A percentile compares a stretch with the other conserved stretches of the same genome.
Conservation (phyloP, 2,329 filamentous ascomycete species). For the Microdochium nivale region DNA sequence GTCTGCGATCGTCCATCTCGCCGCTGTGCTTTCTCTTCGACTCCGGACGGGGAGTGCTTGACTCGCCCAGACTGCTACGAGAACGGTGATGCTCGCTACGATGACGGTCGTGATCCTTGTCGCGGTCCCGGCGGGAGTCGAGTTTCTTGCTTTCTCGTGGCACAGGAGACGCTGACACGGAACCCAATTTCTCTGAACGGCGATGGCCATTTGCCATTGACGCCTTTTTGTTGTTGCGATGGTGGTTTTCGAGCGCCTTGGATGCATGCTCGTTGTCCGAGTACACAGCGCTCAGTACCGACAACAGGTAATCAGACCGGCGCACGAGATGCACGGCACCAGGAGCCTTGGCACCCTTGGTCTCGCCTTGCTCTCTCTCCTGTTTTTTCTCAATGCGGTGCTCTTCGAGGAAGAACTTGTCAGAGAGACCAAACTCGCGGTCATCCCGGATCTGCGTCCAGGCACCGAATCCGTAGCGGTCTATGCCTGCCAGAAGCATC, state of each 20-base stretch:
- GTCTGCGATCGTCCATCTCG: slow-evolving; percentile 39
- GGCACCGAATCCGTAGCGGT: slow-evolving; percentile 87
- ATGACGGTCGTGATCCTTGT: slow-evolving; percentile 32
- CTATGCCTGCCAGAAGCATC: slow-evolving; percentile 92
- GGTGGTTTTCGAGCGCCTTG: slow-evolving; percentile 81
- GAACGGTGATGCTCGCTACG: slow-evolving; percentile 41
- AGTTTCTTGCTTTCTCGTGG: slow-evolving; percentile 43
- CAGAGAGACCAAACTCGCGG: slow-evolving; percentile 69
- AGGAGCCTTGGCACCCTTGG: slow-evolving; percentile 80
- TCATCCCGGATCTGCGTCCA: slow-evolving; percentile 95
- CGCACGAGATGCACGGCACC: slow-evolving; percentile 96
- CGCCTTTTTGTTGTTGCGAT: slow-evolving; percentile 84
- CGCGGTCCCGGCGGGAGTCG: slow-evolving; percentile 36
- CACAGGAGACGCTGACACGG: slow-evolving; percentile 63
- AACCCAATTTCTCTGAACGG: slow-evolving; percentile 46
- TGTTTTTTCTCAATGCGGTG: slow-evolving; percentile 98
- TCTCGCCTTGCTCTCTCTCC: slow-evolving; percentile 71
- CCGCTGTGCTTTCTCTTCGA: slow-evolving; percentile 54
- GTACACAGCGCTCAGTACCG: slow-evolving; percentile 83
- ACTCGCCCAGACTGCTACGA: slow-evolving; percentile 41
- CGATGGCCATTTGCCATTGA: slow-evolving; percentile 50
- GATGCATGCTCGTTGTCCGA: slow-evolving; percentile 68
- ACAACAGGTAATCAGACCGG: slow-evolving; percentile 87
- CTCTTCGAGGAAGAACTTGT: slow-evolving; percentile 95
- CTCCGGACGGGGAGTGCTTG: slow-evolving; percentile 41